A percentile compares a stretch with the other conserved stretches of the same genome.
These are phyloP conservation scores for Ceratobasidium sp. DNA, from an alignment of 1,284 basidiomycete species.

Conservation along the genomic window DNA sequence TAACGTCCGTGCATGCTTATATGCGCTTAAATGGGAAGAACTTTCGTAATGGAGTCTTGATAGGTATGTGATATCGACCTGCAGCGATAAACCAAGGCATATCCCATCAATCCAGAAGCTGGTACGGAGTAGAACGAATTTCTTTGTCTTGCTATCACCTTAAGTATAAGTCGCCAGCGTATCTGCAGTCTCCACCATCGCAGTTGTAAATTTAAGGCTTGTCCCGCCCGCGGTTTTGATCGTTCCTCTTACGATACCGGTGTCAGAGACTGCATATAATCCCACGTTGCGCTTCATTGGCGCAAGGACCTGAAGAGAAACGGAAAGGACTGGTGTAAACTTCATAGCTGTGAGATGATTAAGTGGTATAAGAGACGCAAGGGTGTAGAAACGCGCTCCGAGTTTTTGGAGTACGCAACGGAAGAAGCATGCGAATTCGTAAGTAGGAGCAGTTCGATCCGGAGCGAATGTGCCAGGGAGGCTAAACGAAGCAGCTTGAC, in stretches of 20 bases:
- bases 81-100: background rate
- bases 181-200: slow-evolving; percentile 10
- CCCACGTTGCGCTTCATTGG: slow-evolving; percentile 6
- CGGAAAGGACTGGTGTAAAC: background rate
- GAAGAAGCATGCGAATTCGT: background rate
- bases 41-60: background rate
- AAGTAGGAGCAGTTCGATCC: too few relatives aligned
- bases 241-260: background rate
- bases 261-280: background rate
- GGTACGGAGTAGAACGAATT: slow-evolving; percentile 10
- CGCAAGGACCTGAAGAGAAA: background rate
- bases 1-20: too few relatives aligned
- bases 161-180: slow-evolving; percentile 6
- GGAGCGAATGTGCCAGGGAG: too few relatives aligned
- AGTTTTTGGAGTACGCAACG: background rate
- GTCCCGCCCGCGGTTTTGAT: slow-evolving; percentile 1
- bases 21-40: background rate
- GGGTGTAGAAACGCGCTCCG: background rate
- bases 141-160: background rate
- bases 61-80: background rate
- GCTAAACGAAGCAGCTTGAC: too few relatives aligned
- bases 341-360: slow-evolving; percentile 1
- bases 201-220: background rate
- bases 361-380: too few relatives aligned
- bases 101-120: slow-evolving; percentile 19